phyloP scores from a whole-genome alignment of 1,284 basidiomycete genomes.

The Ceratobasidium sp. region DNA sequence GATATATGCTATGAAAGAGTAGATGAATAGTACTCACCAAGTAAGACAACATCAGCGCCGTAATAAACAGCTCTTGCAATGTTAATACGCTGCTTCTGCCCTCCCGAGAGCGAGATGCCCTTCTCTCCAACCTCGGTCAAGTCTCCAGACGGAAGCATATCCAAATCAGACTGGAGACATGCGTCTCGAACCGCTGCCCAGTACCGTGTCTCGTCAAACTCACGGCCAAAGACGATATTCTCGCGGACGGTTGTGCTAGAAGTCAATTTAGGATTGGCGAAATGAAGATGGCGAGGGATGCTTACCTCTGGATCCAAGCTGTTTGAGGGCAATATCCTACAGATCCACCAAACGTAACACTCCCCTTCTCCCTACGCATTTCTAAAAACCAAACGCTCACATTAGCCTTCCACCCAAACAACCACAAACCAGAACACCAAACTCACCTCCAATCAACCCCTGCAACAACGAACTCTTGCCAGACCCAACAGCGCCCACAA shows the following conservation, averaged over 20 bases:
- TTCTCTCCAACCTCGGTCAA: constrained; percentile 72
- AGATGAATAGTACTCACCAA: constrained; percentile 51
- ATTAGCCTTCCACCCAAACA: not conserved
- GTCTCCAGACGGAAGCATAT: constrained; percentile 84
- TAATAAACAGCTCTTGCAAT: constrained; percentile 89
- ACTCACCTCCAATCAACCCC: constrained; percentile 69
- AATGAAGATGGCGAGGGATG: not conserved
- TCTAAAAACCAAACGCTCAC: constrained; percentile 55
- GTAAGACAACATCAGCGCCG: constrained; percentile 84
- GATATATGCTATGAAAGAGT: not conserved
- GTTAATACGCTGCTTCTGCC: constrained; percentile 76
- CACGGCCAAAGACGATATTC: constrained; percentile 86
- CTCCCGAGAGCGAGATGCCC: constrained; percentile 85
- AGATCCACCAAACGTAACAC: constrained; percentile 68
- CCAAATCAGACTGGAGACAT: constrained; percentile 81
- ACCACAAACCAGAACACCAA: not conserved
- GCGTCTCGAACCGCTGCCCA: constrained; percentile 79
- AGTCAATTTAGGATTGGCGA: not conserved
- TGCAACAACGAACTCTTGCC: constrained; percentile 82
- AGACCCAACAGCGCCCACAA: constrained; percentile 68
- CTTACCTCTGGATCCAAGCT: constrained; percentile 66
- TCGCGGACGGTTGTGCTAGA: constrained; percentile 64
- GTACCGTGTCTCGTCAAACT: constrained; percentile 81
- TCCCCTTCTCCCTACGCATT: constrained; percentile 75
- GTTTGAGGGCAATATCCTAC: constrained; percentile 67